phyloP scores from a whole-genome alignment of 106 monocot species.

The Apostasia ramifera region DNA sequence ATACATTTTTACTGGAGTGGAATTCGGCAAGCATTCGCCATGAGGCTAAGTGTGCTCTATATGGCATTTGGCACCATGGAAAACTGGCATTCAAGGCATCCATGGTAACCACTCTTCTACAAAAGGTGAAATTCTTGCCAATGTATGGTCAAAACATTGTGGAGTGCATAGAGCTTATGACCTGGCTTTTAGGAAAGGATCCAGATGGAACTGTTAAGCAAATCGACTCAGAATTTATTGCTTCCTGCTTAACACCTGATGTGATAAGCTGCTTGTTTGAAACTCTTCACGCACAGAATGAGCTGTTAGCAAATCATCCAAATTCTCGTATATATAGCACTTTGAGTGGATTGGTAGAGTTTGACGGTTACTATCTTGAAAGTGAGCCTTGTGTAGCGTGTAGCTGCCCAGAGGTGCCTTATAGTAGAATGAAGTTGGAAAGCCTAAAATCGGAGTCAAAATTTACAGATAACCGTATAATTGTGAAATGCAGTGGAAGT shows the following conservation, averaged over 20 bases:
- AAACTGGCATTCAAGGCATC: conserved; percentile 54
- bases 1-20: conserved; percentile 91
- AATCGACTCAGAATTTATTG: conserved; percentile 46
- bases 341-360: conserved; percentile 81
- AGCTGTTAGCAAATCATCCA: conserved; percentile 96
- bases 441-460: conserved; percentile 96
- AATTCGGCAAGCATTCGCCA: conserved; percentile 74
- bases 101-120: conserved; percentile 48
- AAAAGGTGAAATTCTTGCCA: conserved; percentile 71
- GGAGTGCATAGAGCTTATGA: conserved; percentile 84
- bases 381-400: conserved; percentile 98
- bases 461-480: conserved; percentile 95
- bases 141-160: conserved; percentile 89
- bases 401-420: conserved; percentile 95
- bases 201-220: conserved; percentile 47
- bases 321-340: conserved; percentile 95
- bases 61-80: conserved; percentile 92
- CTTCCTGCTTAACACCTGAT: conserved; percentile 63
- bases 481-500: conserved; percentile 98
- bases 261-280: conserved; percentile 76
- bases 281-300: conserved; percentile 92
- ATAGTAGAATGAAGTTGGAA: conserved; percentile 92
- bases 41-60: conserved; percentile 86
- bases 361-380: conserved; percentile 98
- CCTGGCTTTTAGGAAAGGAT: conserved; percentile 68